Base-by-base conservation (phyloP, 495 filamentous ascomycete species). In the Geoglossum glabrum region DNA sequence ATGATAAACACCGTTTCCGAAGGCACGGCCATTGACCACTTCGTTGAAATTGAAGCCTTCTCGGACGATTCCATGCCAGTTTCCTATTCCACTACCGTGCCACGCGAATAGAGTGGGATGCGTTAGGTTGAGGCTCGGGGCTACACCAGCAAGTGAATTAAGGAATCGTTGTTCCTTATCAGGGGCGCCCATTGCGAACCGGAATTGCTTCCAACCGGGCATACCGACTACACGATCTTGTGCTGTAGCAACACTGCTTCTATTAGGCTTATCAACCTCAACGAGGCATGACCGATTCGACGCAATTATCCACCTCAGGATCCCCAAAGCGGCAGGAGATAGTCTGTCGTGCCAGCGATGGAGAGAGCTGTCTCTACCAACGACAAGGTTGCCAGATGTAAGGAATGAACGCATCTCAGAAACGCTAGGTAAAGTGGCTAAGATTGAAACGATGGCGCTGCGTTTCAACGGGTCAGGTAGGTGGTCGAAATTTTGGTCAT, bases 11-110 rank as follows among this genome's bases (percentile, higher is more conserved):
- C 90, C 90, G 65, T 95, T 40, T 0, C 90, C 90, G 64, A 61
- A 86, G 3, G 82, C 71, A 56, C 90, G 79, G 11, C 90, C 90
- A 64, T 86, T 68, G 0, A 57, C 47, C 0, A 71, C 67, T 0
- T 77, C 61, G 8, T 80, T 76, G 70, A 81, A 95, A 64, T 94
- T 75, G 6, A 97, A 69, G 0, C 90, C 89, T 58, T 83, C 76
- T 46, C 90, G 78, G 56, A 97, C 76, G 59, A 97, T 97, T 61
- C 79, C 84, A 67, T 95, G 90, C 90, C 90, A 97, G 64, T 93
- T 95, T 0, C 60, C 40, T 1, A 95, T 59, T 0, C 70, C 67
- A 63, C 87, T 93, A 3, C 90, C 90, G 66, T 92, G 87, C 77
- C 82, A 94, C 1, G 85, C 86, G 65, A 90, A 90, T 1, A 93